phyloP scores from a whole-genome alignment of 306 rosid species.

The Quercus bicolor region DNA sequence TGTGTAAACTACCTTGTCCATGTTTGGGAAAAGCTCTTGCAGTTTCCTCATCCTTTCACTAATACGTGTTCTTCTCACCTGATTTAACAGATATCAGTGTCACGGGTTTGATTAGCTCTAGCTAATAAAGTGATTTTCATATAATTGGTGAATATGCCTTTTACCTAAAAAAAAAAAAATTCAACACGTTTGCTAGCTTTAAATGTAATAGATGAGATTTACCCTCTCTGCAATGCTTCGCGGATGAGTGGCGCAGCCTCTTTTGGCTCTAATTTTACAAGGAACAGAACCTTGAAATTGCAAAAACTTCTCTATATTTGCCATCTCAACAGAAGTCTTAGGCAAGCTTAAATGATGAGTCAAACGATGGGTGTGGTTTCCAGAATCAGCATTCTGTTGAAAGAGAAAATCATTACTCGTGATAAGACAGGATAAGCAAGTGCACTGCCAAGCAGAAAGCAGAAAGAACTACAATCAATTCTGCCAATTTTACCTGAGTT shows the following conservation, averaged over 20 bases:
- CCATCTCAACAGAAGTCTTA: constrained; percentile 40
- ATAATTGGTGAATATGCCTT: background rate
- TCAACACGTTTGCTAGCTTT: background rate
- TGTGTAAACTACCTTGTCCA: constrained; percentile 66
- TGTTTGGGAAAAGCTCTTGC: constrained; percentile 70
- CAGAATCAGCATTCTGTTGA: constrained; percentile 39
- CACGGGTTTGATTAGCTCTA: background rate
- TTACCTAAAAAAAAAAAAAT: background rate
- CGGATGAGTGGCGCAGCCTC: constrained; percentile 96
- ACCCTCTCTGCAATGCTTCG: constrained; percentile 98
- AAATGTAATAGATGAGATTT: constrained; percentile 9
- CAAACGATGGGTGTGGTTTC: constrained; percentile 37
- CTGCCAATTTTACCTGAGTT: constrained; percentile 40
- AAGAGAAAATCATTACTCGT: constrained; percentile 2
- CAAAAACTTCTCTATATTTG: constrained; percentile 46
- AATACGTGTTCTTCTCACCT: constrained; percentile 80
- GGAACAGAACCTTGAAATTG: constrained; percentile 63
- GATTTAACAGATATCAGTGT: constrained; percentile 8
- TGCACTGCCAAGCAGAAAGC: background rate
- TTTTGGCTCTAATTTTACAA: constrained; percentile 77
- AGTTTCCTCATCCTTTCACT: constrained; percentile 84
- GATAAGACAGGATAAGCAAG: background rate
- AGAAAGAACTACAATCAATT: background rate
- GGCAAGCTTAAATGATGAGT: constrained; percentile 77
- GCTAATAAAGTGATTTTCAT: background rate